Conservation (phyloP, 345 rosid genomes). For the Sapria himalayana region DNA sequence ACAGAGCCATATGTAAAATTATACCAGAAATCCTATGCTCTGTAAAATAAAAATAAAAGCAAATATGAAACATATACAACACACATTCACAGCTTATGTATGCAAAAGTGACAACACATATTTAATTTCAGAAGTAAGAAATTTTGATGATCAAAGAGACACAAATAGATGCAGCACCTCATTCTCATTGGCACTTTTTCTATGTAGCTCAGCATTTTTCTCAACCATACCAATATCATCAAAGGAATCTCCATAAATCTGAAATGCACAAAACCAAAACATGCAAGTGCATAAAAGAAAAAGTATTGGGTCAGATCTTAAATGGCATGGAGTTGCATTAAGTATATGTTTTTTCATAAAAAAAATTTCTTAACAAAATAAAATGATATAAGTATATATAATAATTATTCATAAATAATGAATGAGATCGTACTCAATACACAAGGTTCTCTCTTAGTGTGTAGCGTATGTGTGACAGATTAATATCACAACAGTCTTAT, state of each 20-base stretch:
- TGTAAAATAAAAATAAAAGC: too few relatives aligned
- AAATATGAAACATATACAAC: neutral
- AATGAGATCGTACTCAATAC: too few relatives aligned
- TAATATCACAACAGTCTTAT: too few relatives aligned
- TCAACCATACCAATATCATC: slow-evolving; percentile 64
- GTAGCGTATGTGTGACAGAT: too few relatives aligned
- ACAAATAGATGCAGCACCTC: slow-evolving; percentile 25
- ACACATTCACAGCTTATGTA: neutral
- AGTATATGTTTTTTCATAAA: too few relatives aligned
- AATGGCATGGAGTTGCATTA: too few relatives aligned
- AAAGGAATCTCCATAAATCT: slow-evolving; percentile 71
- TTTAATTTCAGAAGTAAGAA: slow-evolving; percentile 2
- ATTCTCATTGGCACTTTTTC: slow-evolving; percentile 78
- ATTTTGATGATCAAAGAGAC: neutral
- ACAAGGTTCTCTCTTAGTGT: too few relatives aligned
- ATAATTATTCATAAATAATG: too few relatives aligned
- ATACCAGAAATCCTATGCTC: too few relatives aligned
- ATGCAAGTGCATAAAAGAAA: slow-evolving; percentile 2
- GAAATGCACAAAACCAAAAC: slow-evolving; percentile 5
- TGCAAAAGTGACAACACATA: slow-evolving; percentile 1
- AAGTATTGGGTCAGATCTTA: too few relatives aligned
- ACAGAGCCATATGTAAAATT: too few relatives aligned
- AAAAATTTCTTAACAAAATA: too few relatives aligned
- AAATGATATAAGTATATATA: neutral
- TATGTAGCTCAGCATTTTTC: slow-evolving; percentile 54